A percentile compares a stretch with the other conserved stretches of the same genome.
These are phyloP conservation scores for Cokeromyces recurvatus DNA, from an alignment of 371 early-diverging fungal species.

Conservation along the genomic window DNA sequence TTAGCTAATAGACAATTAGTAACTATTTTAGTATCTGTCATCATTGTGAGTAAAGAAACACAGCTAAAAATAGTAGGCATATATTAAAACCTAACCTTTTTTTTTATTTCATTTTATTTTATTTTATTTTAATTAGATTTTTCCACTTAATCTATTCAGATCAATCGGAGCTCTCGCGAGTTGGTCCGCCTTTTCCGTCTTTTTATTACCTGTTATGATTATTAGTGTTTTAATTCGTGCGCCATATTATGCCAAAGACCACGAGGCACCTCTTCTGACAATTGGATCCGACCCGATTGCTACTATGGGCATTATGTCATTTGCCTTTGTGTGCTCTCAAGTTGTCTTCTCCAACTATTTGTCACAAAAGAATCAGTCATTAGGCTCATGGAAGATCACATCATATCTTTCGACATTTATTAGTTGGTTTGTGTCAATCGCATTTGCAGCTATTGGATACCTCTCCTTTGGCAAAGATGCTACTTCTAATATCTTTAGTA, in stretches of 20 bases:
- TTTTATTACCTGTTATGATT: conserved; percentile 51
- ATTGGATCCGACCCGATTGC: conserved; percentile 50
- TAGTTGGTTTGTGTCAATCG: conserved; percentile 51
- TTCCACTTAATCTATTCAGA: conserved; percentile 48
- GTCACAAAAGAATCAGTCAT: conserved; percentile 41
- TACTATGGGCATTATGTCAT: conserved; percentile 58
- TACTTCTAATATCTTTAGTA: conserved; percentile 51
- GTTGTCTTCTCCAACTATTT: conserved; percentile 51
- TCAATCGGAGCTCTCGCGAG: conserved; percentile 54
- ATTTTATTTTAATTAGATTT: too few relatives aligned
- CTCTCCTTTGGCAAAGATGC: conserved; percentile 51
- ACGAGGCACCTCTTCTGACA: conserved; percentile 38
- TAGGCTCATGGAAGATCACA: conserved; percentile 35
- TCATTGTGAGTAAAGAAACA: conserved; percentile 25
- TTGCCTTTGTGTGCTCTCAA: conserved; percentile 61
- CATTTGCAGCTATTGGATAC: conserved; percentile 55
- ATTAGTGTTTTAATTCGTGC: conserved; percentile 44
- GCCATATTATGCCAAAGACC: conserved; percentile 43
- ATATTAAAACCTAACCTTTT: too few relatives aligned
- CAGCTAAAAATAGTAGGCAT: too few relatives aligned
- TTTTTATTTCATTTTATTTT: too few relatives aligned
- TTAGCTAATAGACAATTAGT: conserved; percentile 35
- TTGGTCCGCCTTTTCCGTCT: conserved; percentile 48
- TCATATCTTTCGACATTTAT: conserved; percentile 38
- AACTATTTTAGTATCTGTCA: conserved; percentile 37